These are phyloP conservation scores for Daldinia grandis DNA, from an alignment of 495 filamentous ascomycete species.

Conservation along the genomic window DNA sequence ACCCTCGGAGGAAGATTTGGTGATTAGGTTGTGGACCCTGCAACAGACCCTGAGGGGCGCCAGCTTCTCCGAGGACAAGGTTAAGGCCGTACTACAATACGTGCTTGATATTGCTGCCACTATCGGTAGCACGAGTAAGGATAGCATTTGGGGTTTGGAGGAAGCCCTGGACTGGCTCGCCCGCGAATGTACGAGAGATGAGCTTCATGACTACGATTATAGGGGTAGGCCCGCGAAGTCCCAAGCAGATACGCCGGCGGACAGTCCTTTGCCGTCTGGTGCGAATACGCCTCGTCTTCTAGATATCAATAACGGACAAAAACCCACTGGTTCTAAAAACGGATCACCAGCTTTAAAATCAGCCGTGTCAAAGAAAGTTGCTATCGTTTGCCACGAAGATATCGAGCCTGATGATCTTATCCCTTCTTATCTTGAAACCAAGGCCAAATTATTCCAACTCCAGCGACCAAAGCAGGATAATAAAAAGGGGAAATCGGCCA, in stretches of 20 bases:
- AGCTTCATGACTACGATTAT: slow-evolving; percentile 75
- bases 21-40: slow-evolving; percentile 81
- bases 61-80: slow-evolving; percentile 69
- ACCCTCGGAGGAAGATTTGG: slow-evolving; percentile 74
- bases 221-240: slow-evolving; percentile 47
- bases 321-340: slow-evolving; percentile 21
- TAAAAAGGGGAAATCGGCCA: slow-evolving; percentile 57
- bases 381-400: slow-evolving; percentile 62
- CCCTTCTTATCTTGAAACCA: slow-evolving; percentile 75
- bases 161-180: slow-evolving; percentile 90
- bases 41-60: slow-evolving; percentile 71
- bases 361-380: slow-evolving; percentile 45
- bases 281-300: slow-evolving; percentile 56
- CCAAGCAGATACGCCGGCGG: slow-evolving; percentile 54
- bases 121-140: slow-evolving; percentile 62
- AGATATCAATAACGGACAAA: slow-evolving; percentile 44
- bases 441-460: slow-evolving; percentile 74
- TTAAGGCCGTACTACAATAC: slow-evolving; percentile 71
- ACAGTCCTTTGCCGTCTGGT: slow-evolving; percentile 58
- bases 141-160: slow-evolving; percentile 82
- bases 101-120: slow-evolving; percentile 67
- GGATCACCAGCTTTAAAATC: slow-evolving; percentile 16
- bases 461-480: slow-evolving; percentile 64
- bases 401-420: slow-evolving; percentile 78
- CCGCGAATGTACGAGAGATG: slow-evolving; percentile 68